Base-by-base conservation (phyloP, 2,329 filamentous ascomycete species). In the Orbilia oligospora region DNA sequence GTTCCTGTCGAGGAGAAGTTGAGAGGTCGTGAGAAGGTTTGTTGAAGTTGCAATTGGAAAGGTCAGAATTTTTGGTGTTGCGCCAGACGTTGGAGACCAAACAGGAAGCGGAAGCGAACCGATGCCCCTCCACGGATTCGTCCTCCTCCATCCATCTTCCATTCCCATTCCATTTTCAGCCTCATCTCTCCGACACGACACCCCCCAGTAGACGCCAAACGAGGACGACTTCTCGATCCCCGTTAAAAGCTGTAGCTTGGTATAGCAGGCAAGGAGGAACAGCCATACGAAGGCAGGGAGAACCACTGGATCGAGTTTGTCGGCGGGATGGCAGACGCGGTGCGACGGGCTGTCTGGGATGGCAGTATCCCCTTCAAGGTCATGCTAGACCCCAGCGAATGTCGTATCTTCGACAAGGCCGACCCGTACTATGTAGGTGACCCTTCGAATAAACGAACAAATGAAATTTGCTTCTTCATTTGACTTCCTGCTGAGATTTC, bases 361-460 rank as follows among this genome's bases (percentile, higher is more conserved):
- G 81, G 81, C 44, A 80, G 81, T 51, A 81, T 82, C 48, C 81
- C 81, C 16, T 70, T 81, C 63, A 80, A 80, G 46, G 80, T 82
- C 71, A 41, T 82, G 9, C 81, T 82, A 27, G 80, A 82, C 66
- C 81, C 81, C 33, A 68, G 80, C 53, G 80, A 82, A 56, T 80
- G 77, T 56, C 81, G 81, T 49, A 77, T 81, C 24, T 82, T 81
- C 69, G 81, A 82, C 72, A 79, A 71, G 55, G 76, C 80, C 20
- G 81, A 81, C 53, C 81, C 81, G 22, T 82, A 81, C 51, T 82
- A 82, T 67, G 81, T 81, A 80, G 36, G 81, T 79, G 36, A 46
- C 30, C 72, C 61, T 46, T 58, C 18, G 48, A 24, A n/a, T 14
- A 6, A n/a, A 55, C 4, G 14, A 14, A 10, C 24, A 18, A 24